Evolutionary conservation across 2,329 filamentous ascomycete genomes (phyloP), one percentile per base, ranked within the genome.

Genomic region (Leptographium lundbergii): DNA sequence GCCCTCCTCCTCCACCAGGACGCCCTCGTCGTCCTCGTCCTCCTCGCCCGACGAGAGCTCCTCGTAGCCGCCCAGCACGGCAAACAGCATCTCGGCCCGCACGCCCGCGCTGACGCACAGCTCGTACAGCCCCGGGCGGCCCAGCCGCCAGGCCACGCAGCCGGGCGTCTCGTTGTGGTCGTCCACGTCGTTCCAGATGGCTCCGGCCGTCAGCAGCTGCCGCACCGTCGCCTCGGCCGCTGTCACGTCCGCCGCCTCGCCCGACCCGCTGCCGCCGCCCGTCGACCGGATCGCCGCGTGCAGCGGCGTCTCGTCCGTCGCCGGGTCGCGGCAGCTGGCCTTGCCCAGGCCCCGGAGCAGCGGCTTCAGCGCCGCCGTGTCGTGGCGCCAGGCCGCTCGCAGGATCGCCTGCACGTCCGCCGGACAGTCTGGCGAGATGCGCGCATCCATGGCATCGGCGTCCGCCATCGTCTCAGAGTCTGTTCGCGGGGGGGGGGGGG

Each of bases 141-240:
- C 86, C 27, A 96, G 69, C 29, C 83, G 75, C 60, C 79, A 77
- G 10, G 94, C 94, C 51, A 96, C 75, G 70, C 92, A 97, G 9
- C 91, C 94, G 0, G 94, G 91, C 3, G 94, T 97, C 77, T 97
- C 92, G 66, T 90, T 81, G 65, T 89, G 86, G 64, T 77, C 74
- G 71, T 97, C 90, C 59, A 97, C 77, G 70, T 96, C 91, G 74
- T 99, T 99, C 94, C 94, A 99, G 65, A 97, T 96, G 13, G 90
- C 94, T 36, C 94, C 94, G 65, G 88, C 87, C 67, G 91, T 81
- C 61, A 97, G 84, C 9, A 97, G 78, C 67, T 94, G 81, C 65
- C 82, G 81, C 5, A 96, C 86, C 57, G 84, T 81, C 59, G 42
- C 42, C 13, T 45, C 42, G 19, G 42, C 42, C 17, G 42, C 42